Percentiles rank a stretch among this genome's conserved stretches.
phyloP scores from a whole-genome alignment of 192 early-diverging fungal genomes.

The Entomortierella chlamydospora region DNA sequence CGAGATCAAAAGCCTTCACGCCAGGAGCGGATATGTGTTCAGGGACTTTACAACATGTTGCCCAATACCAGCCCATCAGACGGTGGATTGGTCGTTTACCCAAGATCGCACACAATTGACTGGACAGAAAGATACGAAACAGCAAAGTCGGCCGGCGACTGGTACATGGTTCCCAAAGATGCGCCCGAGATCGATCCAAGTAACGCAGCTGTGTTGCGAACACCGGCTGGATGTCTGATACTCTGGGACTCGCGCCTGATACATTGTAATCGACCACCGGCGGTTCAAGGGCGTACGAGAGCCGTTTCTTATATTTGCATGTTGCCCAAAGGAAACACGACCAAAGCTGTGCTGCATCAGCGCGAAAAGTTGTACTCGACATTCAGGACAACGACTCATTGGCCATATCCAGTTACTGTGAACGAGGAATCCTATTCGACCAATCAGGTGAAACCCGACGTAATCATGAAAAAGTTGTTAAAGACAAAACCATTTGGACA shows the following conservation, averaged over 20 bases:
- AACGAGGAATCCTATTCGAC: constrained; percentile 7
- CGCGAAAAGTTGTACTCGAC: constrained; percentile 14
- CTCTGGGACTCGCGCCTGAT: constrained; percentile 38
- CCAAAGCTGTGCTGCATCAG: not conserved
- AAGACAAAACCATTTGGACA: constrained; percentile 13
- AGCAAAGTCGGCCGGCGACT: constrained; percentile 9
- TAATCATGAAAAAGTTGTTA: constrained; percentile 3
- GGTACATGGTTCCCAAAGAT: constrained; percentile 1
- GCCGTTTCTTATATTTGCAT: constrained; percentile 32
- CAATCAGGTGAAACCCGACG: constrained; percentile 6
- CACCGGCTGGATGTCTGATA: constrained; percentile 22
- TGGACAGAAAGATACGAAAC: constrained; percentile 12
- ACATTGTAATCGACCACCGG: constrained; percentile 34
- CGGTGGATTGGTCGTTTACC: constrained; percentile 36
- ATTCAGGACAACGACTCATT: constrained; percentile 23
- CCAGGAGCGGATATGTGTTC: constrained; percentile 20
- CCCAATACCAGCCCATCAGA: constrained; percentile 18
- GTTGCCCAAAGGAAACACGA: constrained; percentile 17
- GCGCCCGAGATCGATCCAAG: constrained; percentile 10
- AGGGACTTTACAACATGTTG: constrained; percentile 16
- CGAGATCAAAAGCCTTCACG: constrained; percentile 23
- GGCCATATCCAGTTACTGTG: constrained; percentile 21
- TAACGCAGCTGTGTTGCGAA: constrained; percentile 19
- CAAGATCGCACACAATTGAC: constrained; percentile 25
- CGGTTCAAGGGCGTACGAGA: constrained; percentile 13